A percentile compares a stretch with the other conserved stretches of the same genome.
Conservation (phyloP, 2,329 filamentous ascomycete genomes). For the Sporothrix brasiliensis region DNA sequence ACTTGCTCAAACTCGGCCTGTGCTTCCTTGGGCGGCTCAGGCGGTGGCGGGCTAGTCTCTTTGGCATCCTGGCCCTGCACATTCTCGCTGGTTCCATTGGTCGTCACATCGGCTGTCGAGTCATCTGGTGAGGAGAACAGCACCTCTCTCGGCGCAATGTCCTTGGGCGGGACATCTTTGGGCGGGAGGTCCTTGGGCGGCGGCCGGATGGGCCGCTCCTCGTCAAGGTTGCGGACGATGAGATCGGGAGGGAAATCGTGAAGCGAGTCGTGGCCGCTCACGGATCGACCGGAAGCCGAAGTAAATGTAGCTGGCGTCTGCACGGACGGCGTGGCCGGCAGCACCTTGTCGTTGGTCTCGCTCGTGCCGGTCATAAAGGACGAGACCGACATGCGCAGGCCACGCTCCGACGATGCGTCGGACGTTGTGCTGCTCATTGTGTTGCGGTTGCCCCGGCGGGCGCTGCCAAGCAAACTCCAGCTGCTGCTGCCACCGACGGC, state of each 20-base stretch:
- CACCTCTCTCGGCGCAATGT: not conserved
- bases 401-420: conserved; percentile 33
- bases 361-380: conserved; percentile 33
- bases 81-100: not conserved
- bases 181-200: not conserved
- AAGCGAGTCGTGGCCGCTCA: not conserved
- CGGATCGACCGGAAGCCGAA: not conserved
- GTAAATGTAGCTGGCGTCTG: conserved; percentile 1
- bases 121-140: conserved; percentile 10
- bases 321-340: conserved; percentile 21
- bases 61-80: not conserved
- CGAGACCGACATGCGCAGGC: conserved; percentile 35
- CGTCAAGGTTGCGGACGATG: conserved; percentile 34
- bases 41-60: not conserved
- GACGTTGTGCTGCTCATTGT: conserved; percentile 38
- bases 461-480: conserved; percentile 32
- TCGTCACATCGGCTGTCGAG: not conserved
- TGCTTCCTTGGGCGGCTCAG: not conserved
- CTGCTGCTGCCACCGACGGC: conserved; percentile 19
- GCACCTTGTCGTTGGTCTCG: conserved; percentile 27
- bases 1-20: not conserved
- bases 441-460: conserved; percentile 35
- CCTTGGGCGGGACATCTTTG: not conserved
- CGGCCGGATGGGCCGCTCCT: conserved; percentile 27
- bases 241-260: conserved; percentile 32